A percentile compares a stretch with the other conserved stretches of the same genome.
Conservation (phyloP, 1,284 basidiomycete species). For the Hymenochaete sp. region DNA sequence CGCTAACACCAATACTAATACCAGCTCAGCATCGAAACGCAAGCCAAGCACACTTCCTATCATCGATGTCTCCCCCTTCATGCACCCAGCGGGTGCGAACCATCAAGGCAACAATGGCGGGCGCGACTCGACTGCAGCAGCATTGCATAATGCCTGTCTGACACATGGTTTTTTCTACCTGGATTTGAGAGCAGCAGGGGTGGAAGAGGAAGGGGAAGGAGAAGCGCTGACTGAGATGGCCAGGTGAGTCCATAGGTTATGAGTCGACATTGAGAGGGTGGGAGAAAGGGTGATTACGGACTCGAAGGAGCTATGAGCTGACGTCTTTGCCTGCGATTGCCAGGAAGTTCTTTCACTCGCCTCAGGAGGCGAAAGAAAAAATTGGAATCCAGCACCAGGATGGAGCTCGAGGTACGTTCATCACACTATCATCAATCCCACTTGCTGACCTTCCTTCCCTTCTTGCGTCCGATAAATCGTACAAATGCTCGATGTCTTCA, state of each 20-base stretch:
- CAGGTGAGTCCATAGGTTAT: too few species aligned
- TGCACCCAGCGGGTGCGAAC: slow-evolving; percentile 25
- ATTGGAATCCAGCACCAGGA: slow-evolving; percentile 60
- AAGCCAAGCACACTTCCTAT: slow-evolving; percentile 34
- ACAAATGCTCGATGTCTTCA: too few species aligned
- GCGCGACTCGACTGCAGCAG: slow-evolving; percentile 43
- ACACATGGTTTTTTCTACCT: slow-evolving; percentile 85
- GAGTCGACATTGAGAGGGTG: too few species aligned
- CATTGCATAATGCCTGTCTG: slow-evolving; percentile 67
- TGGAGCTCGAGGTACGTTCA: slow-evolving; percentile 57
- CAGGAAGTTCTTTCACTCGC: slow-evolving; percentile 57
- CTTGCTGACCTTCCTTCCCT: too few species aligned
- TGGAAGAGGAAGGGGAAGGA: too few species aligned
- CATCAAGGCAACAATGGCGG: slow-evolving; percentile 30
- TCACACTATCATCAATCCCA: too few species aligned
- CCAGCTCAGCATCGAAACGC: not conserved
- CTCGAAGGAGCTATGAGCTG: too few species aligned
- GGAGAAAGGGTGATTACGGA: too few species aligned
- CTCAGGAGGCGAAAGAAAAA: slow-evolving; percentile 65
- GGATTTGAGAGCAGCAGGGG: slow-evolving; percentile 54
- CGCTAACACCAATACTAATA: too few species aligned
- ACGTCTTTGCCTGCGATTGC: too few species aligned
- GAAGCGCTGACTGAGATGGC: slow-evolving; percentile 57
- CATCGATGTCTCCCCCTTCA: slow-evolving; percentile 26
- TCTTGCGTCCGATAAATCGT: too few species aligned